Evolutionary conservation across 345 rosid genomes (phyloP), one percentile per base, ranked within the genome.

Genomic region (Anacardium occidentale): DNA sequence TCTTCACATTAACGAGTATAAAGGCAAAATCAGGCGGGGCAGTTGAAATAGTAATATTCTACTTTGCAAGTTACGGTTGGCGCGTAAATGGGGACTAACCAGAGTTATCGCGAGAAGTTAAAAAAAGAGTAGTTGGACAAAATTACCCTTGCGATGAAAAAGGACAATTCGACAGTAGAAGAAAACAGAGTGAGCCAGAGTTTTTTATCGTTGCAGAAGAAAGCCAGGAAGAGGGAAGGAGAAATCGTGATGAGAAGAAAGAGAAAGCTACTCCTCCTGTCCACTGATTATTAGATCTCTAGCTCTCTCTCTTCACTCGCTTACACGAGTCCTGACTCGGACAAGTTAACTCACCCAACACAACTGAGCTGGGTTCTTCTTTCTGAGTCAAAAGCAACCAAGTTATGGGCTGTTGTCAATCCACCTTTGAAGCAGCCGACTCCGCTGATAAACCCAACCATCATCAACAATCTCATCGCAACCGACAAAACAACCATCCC

Each of bases 331-430:
- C 53, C 58, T 68, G 45, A 20, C 61, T 67, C 70, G 29, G 72
- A 26, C 42, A 37, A 37, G 8, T 37, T 37, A 37, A 37, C 8
- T 37, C 8, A 37, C 42, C 8, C 42, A 37, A 37, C 42, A 1
- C 42, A 37, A 9, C 42, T 37, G 42, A 34, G 40, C 56, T 65
- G 69, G 56, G 22, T 32, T 52, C 40, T 14, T 75, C 18, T 0
- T 50, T 6, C 65, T 61, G 84, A 72, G 66, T 80, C 56, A 78
- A 37, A 37, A 81, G 80, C 80, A 62, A 57, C 72, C 63, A 68
- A 62, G 81, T 76, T 74, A 90, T 90, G 94, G 92, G 94, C 74
- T 87, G 94, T 73, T 87, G 90, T 75, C 75, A 68, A 71, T 89
- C 94, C 52, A 69, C 79, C 67, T 13, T 76, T 8, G 77, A 79